Percentiles rank a stretch among this genome's conserved stretches.
Evolutionary conservation across 495 filamentous ascomycete genomes (phyloP).

Genomic region (Neurospora sp.): DNA sequence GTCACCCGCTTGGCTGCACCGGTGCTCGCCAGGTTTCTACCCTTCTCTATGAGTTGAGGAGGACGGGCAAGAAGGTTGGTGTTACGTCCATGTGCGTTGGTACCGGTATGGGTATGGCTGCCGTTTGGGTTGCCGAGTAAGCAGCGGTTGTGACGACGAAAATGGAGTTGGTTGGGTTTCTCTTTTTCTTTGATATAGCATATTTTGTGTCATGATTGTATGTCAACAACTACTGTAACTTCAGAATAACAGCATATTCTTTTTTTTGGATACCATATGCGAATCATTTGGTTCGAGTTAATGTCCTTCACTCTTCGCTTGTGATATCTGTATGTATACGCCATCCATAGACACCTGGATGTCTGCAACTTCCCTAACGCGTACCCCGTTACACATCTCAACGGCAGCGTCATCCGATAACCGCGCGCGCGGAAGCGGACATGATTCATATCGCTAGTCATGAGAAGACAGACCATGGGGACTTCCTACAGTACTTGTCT

Average conservation of each 20-base stretch:
- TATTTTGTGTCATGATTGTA: neutral
- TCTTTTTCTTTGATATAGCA: neutral
- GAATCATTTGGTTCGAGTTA: neutral
- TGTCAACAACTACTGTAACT: neutral
- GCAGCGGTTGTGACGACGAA: neutral
- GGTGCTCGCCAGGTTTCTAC: conserved; percentile 91
- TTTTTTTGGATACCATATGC: neutral
- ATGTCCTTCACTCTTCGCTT: neutral
- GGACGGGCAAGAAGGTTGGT: conserved; percentile 73
- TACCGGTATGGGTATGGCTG: conserved; percentile 66
- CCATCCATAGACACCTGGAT: neutral
- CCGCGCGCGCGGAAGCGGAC: neutral
- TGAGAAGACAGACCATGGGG: neutral
- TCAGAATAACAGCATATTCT: neutral
- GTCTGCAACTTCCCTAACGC: neutral
- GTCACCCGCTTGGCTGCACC: conserved; percentile 91
- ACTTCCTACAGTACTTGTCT: neutral
- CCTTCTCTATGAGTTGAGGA: conserved; percentile 74
- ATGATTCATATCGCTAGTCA: neutral
- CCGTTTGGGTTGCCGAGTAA: conserved; percentile 69
- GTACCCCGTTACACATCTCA: neutral
- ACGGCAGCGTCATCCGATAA: neutral
- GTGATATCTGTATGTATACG: neutral
- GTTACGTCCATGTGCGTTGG: conserved; percentile 96
- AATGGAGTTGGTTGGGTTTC: neutral